Evolutionary conservation across 139 green algal genomes (phyloP).

Genomic region (Closterium sp.): DNA sequence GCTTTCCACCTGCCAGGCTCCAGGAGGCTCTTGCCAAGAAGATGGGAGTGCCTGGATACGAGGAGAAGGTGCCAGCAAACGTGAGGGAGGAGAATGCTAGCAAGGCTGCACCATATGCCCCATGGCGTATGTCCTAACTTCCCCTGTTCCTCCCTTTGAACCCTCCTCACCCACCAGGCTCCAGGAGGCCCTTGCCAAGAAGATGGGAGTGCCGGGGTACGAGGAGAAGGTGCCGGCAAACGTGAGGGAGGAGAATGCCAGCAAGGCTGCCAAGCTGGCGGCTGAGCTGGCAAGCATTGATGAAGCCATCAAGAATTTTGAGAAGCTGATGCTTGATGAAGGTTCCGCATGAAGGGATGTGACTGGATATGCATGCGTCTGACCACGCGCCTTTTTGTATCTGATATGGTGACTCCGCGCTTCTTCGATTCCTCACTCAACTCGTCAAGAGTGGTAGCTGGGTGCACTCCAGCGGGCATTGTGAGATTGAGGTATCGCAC

Average conservation of each 20-base stretch:
- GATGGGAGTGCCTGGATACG: not conserved
- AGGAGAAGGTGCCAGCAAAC: not conserved
- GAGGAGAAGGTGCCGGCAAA: slow-evolving; percentile 53
- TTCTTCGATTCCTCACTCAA: too few relatives aligned
- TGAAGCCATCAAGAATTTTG: slow-evolving; percentile 44
- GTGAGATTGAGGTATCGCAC: too few relatives aligned
- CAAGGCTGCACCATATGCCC: too few relatives aligned
- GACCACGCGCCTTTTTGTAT: too few relatives aligned
- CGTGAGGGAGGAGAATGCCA: slow-evolving; percentile 52
- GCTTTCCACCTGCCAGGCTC: not conserved
- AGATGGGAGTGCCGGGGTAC: slow-evolving; percentile 50
- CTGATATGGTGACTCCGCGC: too few relatives aligned
- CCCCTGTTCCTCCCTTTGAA: too few relatives aligned
- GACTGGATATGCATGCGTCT: too few relatives aligned
- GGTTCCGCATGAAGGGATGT: not conserved
- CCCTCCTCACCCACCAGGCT: not conserved
- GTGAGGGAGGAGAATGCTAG: not conserved
- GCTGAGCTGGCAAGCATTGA: slow-evolving; percentile 45
- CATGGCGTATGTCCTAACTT: too few relatives aligned
- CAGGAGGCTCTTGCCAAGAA: not conserved
- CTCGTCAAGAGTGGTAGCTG: too few relatives aligned
- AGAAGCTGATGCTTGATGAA: slow-evolving; percentile 36
- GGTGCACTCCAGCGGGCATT: too few relatives aligned
- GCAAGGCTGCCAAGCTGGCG: slow-evolving; percentile 44
- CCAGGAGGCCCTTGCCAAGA: slow-evolving; percentile 45